Conservation (phyloP, 2,329 filamentous ascomycete species). For the Colletotrichum sp. region DNA sequence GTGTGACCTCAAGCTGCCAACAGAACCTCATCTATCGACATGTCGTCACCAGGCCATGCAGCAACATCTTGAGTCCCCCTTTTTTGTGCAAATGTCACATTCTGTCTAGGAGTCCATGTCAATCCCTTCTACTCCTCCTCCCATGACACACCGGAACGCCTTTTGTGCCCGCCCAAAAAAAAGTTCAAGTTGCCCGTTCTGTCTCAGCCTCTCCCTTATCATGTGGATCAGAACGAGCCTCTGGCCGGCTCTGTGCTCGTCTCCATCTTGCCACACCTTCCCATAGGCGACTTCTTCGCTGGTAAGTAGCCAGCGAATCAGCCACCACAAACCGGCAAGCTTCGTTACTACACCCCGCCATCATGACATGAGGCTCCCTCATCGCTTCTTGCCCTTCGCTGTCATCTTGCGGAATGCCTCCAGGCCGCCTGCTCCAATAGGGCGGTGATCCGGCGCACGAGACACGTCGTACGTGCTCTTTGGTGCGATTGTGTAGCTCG, state of each 20-base stretch:
- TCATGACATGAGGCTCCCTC: neutral
- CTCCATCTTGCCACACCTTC: neutral
- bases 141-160: slow-evolving; percentile 8
- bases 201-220: neutral
- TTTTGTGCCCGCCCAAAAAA: slow-evolving; percentile 5
- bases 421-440: slow-evolving; percentile 66
- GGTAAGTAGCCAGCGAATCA: neutral
- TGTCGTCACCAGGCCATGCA: neutral
- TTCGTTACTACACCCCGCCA: neutral
- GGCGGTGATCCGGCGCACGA: slow-evolving; percentile 57
- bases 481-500: slow-evolving; percentile 64
- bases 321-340: neutral
- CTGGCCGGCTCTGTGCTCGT: neutral
- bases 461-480: slow-evolving; percentile 65
- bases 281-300: neutral
- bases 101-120: neutral
- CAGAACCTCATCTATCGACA: neutral
- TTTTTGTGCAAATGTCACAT: neutral
- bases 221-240: neutral
- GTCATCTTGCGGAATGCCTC: slow-evolving; percentile 72
- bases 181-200: neutral
- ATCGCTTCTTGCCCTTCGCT: slow-evolving; percentile 62
- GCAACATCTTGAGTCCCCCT: neutral
- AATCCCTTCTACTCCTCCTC: neutral
- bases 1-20: neutral